phyloP scores from a whole-genome alignment of 2,329 filamentous ascomycete species.

The Colletotrichum magnum region DNA sequence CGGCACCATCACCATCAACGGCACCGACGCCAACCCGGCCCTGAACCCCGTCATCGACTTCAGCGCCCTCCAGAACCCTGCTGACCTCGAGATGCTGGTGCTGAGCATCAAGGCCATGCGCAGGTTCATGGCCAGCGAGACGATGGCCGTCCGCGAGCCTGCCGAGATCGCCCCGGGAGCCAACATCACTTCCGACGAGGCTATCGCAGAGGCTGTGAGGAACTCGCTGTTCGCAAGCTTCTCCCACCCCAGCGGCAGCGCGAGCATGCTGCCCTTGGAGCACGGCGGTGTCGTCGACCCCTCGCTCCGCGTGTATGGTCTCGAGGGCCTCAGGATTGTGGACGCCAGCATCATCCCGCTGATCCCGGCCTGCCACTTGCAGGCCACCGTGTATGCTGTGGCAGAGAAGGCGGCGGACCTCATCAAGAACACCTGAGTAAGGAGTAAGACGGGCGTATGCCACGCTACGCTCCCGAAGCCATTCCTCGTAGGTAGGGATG shows the following conservation, averaged over 20 bases:
- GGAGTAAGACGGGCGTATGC: not conserved
- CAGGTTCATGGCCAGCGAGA: constrained; percentile 43
- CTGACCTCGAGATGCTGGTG: constrained; percentile 50
- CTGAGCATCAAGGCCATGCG: constrained; percentile 52
- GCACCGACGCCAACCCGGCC: constrained; percentile 47
- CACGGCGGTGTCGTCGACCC: constrained; percentile 52
- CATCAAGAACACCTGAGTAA: constrained; percentile 7
- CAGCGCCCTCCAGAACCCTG: constrained; percentile 53
- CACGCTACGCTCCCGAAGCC: not conserved
- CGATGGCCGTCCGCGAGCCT: constrained; percentile 8
- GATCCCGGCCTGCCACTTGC: constrained; percentile 49
- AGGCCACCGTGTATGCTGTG: constrained; percentile 53
- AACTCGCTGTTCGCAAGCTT: constrained; percentile 17
- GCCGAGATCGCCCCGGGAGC: constrained; percentile 29
- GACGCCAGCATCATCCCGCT: constrained; percentile 51
- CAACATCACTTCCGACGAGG: constrained; percentile 25
- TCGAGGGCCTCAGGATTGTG: constrained; percentile 45
- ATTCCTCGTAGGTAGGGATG: not conserved
- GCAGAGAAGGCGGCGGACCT: constrained; percentile 47
- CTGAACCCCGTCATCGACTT: constrained; percentile 55
- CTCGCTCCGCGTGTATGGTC: constrained; percentile 48
- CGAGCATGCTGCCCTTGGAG: constrained; percentile 61
- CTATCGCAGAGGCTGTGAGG: constrained; percentile 11
- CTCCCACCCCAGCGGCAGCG: constrained; percentile 61
- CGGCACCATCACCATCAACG: constrained; percentile 55